Percentiles rank a stretch among this genome's conserved stretches.
phyloP scores from a whole-genome alignment of 768 basidiomycete species.

The Leccinum obscurum region DNA sequence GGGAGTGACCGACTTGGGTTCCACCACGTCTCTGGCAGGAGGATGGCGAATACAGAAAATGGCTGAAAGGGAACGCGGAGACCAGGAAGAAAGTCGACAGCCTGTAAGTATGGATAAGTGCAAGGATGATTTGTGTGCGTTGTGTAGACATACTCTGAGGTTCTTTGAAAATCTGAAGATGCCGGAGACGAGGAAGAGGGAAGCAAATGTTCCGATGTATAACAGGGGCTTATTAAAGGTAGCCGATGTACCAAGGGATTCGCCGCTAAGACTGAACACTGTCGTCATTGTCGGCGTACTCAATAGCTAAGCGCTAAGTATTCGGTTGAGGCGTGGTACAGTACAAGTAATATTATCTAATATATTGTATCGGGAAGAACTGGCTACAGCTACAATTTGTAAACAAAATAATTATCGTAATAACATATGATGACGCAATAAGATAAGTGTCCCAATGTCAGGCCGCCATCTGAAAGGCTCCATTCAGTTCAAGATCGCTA shows the following conservation, averaged over 20 bases:
- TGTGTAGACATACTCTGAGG: constrained; percentile 17
- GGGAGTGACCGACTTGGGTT: constrained; percentile 17
- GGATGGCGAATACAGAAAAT: constrained; percentile 5
- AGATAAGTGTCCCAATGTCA: background rate
- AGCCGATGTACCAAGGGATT: background rate
- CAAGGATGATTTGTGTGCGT: background rate
- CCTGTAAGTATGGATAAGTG: constrained; percentile 7
- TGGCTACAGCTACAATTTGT: background rate
- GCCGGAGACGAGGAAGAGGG: constrained; percentile 11
- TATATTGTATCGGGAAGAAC: background rate
- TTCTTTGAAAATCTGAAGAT: constrained; percentile 13
- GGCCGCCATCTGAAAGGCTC: background rate
- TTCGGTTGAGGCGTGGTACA: background rate
- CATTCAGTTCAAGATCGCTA: background rate
- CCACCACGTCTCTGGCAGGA: constrained; percentile 22
- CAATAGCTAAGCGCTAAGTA: too few species aligned
- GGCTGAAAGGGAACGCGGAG: constrained; percentile 24
- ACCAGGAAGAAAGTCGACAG: constrained; percentile 19
- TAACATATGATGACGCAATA: background rate
- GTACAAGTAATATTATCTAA: too few species aligned
- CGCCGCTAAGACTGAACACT: background rate
- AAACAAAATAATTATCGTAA: background rate
- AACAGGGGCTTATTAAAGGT: background rate
- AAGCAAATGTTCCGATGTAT: background rate
- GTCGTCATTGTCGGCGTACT: too few species aligned